Base-by-base conservation (phyloP, 139 green algal species). In the Chlorella sp. region DNA sequence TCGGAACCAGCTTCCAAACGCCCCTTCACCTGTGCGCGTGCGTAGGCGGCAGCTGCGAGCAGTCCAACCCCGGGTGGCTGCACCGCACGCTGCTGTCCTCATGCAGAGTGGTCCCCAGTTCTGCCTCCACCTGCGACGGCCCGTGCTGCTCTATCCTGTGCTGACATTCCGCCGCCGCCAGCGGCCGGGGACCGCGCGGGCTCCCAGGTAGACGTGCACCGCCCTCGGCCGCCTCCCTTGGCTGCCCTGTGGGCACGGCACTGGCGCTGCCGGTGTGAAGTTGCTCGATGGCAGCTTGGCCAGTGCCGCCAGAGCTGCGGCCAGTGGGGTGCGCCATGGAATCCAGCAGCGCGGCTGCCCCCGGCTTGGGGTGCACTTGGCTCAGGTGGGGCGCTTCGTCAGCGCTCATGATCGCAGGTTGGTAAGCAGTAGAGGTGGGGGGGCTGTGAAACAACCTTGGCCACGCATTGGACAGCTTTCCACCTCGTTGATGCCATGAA, bases 101-200 rank as follows among this genome's bases (percentile, higher is more conserved):
- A 22, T 90, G 86, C 60, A 90, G 79, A 36, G 39, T 61, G 9
- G 37, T 15, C 19, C 86, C 86, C 39, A 90, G 79, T 39, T 79
- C 71, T 34, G 28, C 32, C 73, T 90, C 86, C n/a, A 86, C 15
- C 5, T 32, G 3, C 12, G 81, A 57, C n/a, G 16, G 42, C 57
- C 18, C 42, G 3, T 73, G 40, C 19, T 66, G 81, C 53, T 40
- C 53, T 4, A n/a, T 30, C 16, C 15, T 7, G 53, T 30, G 81
- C 15, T 53, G 81, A 14, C 34, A 16, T 0, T 21, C 22, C 4
- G 37, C 37, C 18, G 77, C 37, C 37, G 77, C 77, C 22, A 60
- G 36, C 37, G 64, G n/a, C n/a, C 57, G 57, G n/a, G 48, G 42
- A 16, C 32, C 5, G n/a, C 42, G 53, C 1, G 81, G 81, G 53